phyloP scores from a whole-genome alignment of 768 basidiomycete species.

The Psilocybe tampanensis region DNA sequence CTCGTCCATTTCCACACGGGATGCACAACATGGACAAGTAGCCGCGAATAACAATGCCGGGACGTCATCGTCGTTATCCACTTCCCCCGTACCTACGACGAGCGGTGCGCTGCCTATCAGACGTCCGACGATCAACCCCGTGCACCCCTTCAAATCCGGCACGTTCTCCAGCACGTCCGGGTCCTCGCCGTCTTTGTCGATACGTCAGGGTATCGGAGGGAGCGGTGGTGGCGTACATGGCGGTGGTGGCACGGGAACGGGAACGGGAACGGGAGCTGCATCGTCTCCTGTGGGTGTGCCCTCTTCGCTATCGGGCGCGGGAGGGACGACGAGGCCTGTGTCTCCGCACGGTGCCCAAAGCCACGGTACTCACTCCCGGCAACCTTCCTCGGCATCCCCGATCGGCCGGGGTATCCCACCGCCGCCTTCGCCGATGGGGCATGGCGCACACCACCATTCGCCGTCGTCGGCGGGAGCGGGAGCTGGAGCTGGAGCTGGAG shows the following conservation, averaged over 20 bases:
- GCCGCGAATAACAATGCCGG: conserved; percentile 11
- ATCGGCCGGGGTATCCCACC: conserved; percentile 10
- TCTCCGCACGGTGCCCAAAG: too few relatives aligned
- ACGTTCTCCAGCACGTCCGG: conserved; percentile 34
- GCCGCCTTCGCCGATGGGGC: conserved; percentile 29
- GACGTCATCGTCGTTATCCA: conserved; percentile 29
- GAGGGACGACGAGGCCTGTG: too few relatives aligned
- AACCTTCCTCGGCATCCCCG: conserved; percentile 19
- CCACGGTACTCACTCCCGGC: conserved; percentile 20
- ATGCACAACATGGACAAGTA: conserved; percentile 12
- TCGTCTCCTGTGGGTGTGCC: conserved; percentile 12
- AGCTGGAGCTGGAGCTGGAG: background rate
- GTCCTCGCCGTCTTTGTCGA: conserved; percentile 36
- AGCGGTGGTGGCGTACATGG: background rate
- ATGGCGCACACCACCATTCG: too few relatives aligned
- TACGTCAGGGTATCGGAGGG: conserved; percentile 25
- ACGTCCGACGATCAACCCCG: conserved; percentile 31
- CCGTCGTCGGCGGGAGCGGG: too few relatives aligned
- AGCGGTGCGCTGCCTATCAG: conserved; percentile 33
- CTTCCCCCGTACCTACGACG: conserved; percentile 32
- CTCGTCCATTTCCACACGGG: conserved; percentile 26
- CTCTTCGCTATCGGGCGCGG: conserved; percentile 16
- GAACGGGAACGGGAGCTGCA: too few relatives aligned
- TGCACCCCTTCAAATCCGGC: conserved; percentile 43
- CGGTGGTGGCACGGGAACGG: too few relatives aligned